Evolutionary conservation across 306 rosid genomes (phyloP).

Genomic region (Oxytropis ochrocephala): DNA sequence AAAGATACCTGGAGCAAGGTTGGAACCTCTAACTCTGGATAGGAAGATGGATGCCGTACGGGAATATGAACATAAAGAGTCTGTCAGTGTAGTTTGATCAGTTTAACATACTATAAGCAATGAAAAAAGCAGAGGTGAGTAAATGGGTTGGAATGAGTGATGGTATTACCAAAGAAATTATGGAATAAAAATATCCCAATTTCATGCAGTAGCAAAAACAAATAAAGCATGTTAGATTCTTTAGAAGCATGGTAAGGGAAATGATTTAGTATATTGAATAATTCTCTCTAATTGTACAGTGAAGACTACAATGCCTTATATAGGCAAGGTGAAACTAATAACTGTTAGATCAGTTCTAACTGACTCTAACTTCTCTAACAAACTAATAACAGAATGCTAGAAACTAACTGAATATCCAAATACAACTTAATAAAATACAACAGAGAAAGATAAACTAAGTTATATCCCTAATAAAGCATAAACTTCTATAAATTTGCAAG

Average conservation of each 20-base stretch:
- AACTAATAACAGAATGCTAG: no score
- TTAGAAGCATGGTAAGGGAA: no score
- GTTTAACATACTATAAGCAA: constrained; percentile 9
- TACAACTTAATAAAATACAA: no score
- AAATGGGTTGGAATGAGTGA: neutral
- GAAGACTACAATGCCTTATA: no score
- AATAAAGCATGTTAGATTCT: neutral
- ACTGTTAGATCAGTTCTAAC: no score
- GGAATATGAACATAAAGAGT: constrained; percentile 84
- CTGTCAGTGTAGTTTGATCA: constrained; percentile 39
- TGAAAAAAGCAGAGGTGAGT: neutral
- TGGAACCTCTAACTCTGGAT: constrained; percentile 85
- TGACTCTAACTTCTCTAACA: no score
- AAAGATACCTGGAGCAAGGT: constrained; percentile 82
- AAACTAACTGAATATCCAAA: no score
- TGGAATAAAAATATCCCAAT: neutral
- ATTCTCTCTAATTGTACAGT: no score
- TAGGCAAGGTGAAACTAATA: no score
- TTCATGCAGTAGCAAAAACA: constrained; percentile 4
- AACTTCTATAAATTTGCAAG: neutral
- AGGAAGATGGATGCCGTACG: constrained; percentile 77
- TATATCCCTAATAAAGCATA: neutral
- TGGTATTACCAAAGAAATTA: neutral
- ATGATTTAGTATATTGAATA: no score
- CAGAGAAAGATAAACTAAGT: no score